phyloP scores from a whole-genome alignment of 352 stramenopile species.

The Sclerospora graminicola region DNA sequence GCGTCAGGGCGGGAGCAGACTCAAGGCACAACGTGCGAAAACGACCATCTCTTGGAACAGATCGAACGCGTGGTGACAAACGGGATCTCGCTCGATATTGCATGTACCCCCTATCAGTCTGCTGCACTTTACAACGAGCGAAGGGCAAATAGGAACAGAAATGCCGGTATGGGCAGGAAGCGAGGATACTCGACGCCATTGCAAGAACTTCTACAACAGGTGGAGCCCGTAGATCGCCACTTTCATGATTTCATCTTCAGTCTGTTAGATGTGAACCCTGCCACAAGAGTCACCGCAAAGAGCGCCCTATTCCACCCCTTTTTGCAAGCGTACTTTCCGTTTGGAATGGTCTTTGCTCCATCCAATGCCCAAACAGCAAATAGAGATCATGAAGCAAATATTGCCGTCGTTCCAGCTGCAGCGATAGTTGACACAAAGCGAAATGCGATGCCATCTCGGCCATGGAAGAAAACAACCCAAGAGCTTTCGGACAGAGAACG shows the following conservation, averaged over 20 bases:
- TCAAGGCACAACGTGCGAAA: constrained; percentile 12
- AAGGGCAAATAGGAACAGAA: background rate
- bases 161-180: constrained; percentile 2
- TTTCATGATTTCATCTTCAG: constrained; percentile 47
- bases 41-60: constrained; percentile 32
- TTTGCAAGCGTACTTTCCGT: constrained; percentile 57
- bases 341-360: constrained; percentile 38
- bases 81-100: constrained; percentile 13
- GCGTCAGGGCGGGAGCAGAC: constrained; percentile 4
- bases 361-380: constrained; percentile 1
- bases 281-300: constrained; percentile 32
- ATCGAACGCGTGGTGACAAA: constrained; percentile 30
- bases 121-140: constrained; percentile 13
- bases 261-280: constrained; percentile 41
- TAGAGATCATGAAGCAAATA: background rate
- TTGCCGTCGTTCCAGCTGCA: background rate
- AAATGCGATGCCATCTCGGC: constrained; percentile 5
- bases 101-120: constrained; percentile 20
- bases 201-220: constrained; percentile 23
- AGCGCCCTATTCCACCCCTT: constrained; percentile 58
- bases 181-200: constrained; percentile 3
- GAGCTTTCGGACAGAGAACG: constrained; percentile 2
- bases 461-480: constrained; percentile 1
- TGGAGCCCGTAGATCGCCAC: constrained; percentile 11
- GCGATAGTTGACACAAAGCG: constrained; percentile 8